These are phyloP conservation scores for Cadophora gregata DNA, from an alignment of 2,329 filamentous ascomycete species.

Conservation along the genomic window DNA sequence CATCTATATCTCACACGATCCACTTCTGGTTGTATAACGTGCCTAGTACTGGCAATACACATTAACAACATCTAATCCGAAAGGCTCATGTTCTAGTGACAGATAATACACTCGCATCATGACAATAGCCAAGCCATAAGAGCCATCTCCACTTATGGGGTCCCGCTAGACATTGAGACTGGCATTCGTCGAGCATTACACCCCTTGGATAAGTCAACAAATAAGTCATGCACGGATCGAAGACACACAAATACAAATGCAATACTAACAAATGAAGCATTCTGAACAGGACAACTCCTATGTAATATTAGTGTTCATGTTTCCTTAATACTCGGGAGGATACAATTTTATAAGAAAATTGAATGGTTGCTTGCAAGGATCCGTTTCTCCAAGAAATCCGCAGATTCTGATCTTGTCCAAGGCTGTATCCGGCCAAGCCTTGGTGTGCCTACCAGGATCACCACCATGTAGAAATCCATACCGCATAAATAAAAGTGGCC, in stretches of 20 bases:
- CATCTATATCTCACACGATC: not conserved
- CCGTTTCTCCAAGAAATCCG: not conserved
- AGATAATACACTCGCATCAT: not conserved
- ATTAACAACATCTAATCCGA: not conserved
- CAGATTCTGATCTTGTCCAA: not conserved
- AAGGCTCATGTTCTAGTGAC: not conserved
- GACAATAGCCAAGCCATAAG: not conserved
- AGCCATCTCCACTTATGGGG: not conserved
- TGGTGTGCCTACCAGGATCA: not conserved
- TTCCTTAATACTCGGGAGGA: not conserved
- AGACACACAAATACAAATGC: too few species aligned
- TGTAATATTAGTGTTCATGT: not conserved
- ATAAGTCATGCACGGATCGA: not conserved
- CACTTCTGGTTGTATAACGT: not conserved
- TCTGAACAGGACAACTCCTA: not conserved
- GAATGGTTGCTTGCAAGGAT: not conserved
- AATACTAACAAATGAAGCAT: too few species aligned
- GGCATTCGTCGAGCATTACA: not conserved
- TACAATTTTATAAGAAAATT: not conserved
- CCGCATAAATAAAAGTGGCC: too few species aligned
- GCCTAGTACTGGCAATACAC: slow-evolving; percentile 6
- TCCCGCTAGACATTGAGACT: not conserved
- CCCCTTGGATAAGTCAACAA: not conserved
- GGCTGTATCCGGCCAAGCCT: not conserved
- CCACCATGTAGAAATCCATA: too few species aligned